phyloP scores from a whole-genome alignment of 768 basidiomycete genomes.

The Gyrodon lividus region DNA sequence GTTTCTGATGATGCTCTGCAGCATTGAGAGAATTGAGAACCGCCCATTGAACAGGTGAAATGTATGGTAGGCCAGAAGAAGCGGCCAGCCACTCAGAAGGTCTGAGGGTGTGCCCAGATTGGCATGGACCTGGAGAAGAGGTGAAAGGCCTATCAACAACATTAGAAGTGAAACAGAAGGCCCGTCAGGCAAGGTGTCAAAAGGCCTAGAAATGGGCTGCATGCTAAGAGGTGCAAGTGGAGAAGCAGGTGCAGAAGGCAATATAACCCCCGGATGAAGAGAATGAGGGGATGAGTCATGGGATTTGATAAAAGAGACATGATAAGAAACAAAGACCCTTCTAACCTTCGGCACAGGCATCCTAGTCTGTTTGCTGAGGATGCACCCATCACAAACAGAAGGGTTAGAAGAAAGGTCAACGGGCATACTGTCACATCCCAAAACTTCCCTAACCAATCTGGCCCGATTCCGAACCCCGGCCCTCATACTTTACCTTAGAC shows the following conservation, averaged over 20 bases:
- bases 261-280: conserved; percentile 11
- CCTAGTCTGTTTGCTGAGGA: no score
- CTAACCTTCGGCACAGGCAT: no score
- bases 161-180: neutral
- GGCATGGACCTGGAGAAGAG: neutral
- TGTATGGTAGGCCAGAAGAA: neutral
- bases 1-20: neutral
- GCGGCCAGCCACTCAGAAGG: neutral
- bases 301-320: conserved; percentile 22
- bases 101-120: neutral
- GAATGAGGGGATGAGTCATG: neutral
- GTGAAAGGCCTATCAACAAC: neutral
- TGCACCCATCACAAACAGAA: no score
- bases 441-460: no score
- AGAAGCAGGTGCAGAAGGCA: conserved; percentile 17
- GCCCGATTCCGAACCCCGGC: no score
- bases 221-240: neutral
- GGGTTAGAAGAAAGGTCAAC: no score
- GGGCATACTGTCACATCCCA: no score
- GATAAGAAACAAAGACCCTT: no score
- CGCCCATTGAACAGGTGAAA: neutral
- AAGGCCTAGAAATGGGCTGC: neutral
- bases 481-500: no score
- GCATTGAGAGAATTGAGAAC: neutral
- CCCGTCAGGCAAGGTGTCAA: neutral